Conservation (phyloP, 495 filamentous ascomycete genomes). For the Hypoxylon cercidicola region DNA sequence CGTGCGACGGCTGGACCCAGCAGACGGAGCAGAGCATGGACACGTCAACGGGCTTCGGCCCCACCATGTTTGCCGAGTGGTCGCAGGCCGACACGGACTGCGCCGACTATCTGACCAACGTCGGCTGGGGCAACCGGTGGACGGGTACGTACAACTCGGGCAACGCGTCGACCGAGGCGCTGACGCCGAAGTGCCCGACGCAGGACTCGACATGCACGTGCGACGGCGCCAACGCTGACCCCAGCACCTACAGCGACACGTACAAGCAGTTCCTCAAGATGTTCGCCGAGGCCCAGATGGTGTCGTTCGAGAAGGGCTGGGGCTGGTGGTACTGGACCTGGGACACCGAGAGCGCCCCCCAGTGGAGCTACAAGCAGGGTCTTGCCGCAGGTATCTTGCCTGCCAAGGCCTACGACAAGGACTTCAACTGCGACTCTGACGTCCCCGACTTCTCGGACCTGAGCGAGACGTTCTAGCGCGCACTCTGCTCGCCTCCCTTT, state of each 20-base stretch:
- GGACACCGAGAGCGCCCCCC: conserved; percentile 70
- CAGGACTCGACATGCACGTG: conserved; percentile 74
- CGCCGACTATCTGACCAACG: conserved; percentile 86
- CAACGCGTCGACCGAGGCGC: conserved; percentile 63
- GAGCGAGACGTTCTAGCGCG: conserved; percentile 36
- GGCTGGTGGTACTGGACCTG: conserved; percentile 99
- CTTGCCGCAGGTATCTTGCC: conserved; percentile 87
- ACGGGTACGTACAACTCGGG: conserved; percentile 75
- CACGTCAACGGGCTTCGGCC: conserved; percentile 84
- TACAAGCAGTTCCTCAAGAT: conserved; percentile 90
- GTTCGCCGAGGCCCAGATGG: conserved; percentile 97
- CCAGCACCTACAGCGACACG: conserved; percentile 68
- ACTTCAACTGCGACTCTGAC: conserved; percentile 75
- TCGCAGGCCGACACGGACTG: conserved; percentile 98
- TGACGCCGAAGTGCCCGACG: conserved; percentile 76
- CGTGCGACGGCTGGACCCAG: conserved; percentile 84
- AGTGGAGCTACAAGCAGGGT: conserved; percentile 95
- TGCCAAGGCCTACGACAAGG: conserved; percentile 75
- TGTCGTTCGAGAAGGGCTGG: conserved; percentile 86
- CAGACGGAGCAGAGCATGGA: conserved; percentile 78
- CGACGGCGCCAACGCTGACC: conserved; percentile 76
- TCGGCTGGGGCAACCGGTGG: conserved; percentile 89
- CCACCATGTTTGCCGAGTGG: conserved; percentile 98
- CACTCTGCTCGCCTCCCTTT: neutral
- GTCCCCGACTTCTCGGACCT: conserved; percentile 74